phyloP scores from a whole-genome alignment of 2,329 filamentous ascomycete species.

The Graphilbum sp. region DNA sequence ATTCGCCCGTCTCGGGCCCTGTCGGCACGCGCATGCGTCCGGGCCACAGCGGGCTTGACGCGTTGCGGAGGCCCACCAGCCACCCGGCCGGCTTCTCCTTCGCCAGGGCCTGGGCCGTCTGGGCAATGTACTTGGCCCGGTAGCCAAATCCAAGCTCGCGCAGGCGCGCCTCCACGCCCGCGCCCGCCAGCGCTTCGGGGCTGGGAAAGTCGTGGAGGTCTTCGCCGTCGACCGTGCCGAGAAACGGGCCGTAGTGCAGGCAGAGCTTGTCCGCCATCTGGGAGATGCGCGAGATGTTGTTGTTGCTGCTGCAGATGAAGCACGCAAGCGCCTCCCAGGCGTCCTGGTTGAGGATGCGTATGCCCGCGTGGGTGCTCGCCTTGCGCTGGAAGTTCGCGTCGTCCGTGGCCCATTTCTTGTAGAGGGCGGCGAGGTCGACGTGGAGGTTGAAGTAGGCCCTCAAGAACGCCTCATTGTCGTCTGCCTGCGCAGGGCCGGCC shows the following conservation, averaged over 20 bases:
- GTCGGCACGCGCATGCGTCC: not conserved
- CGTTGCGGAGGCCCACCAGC: conserved; percentile 65
- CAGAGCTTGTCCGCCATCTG: conserved; percentile 95
- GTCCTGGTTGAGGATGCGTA: conserved; percentile 86
- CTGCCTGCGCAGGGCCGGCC: conserved; percentile 19
- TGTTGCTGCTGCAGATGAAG: conserved; percentile 98
- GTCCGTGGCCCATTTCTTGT: conserved; percentile 69
- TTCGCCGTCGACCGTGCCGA: conserved; percentile 53
- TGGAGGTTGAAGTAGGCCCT: conserved; percentile 76
- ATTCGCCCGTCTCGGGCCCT: not conserved
- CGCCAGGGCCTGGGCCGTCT: conserved; percentile 64
- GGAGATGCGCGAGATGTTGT: conserved; percentile 88
- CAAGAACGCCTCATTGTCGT: conserved; percentile 60
- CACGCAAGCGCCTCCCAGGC: conserved; percentile 87
- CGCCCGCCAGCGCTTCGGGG: conserved; percentile 41
- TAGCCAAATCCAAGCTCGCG: conserved; percentile 86
- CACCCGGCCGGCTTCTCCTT: conserved; percentile 52
- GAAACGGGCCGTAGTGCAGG: conserved; percentile 61
- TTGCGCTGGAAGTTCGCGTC: conserved; percentile 82
- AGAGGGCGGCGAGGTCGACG: conserved; percentile 60
- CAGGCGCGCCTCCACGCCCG: conserved; percentile 64
- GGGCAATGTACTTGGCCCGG: conserved; percentile 77
- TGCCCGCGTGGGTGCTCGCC: conserved; percentile 73
- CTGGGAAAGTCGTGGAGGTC: conserved; percentile 77
- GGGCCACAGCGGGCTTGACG: conserved; percentile 45